These are phyloP conservation scores for Thuja plicata DNA, from an alignment of 83 land plant genomes.

Conservation along the genomic window DNA sequence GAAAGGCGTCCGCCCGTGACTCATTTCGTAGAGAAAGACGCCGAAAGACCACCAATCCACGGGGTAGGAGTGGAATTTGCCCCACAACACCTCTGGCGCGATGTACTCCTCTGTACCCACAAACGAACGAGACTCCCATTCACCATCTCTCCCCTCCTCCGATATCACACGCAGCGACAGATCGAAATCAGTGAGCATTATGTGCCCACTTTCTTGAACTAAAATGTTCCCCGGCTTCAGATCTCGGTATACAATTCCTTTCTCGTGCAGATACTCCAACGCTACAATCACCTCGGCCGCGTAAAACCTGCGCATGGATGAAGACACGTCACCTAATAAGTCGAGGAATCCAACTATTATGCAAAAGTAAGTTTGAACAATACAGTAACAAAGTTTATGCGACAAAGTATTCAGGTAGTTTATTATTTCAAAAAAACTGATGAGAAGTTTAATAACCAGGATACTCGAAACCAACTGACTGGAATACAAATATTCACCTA, in stretches of 20 bases:
- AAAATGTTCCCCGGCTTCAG: slow-evolving; percentile 14
- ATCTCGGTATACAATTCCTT: slow-evolving; percentile 9
- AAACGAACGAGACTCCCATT: slow-evolving; percentile 49
- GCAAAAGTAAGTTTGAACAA: too few relatives aligned
- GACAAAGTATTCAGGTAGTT: too few relatives aligned
- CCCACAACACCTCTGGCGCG: slow-evolving; percentile 75
- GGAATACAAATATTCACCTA: not conserved
- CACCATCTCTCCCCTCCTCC: slow-evolving; percentile 17
- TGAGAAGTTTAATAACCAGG: too few relatives aligned
- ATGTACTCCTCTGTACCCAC: slow-evolving; percentile 93
- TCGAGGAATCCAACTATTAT: too few relatives aligned
- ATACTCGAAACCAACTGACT: too few relatives aligned
- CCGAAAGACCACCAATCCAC: slow-evolving; percentile 94
- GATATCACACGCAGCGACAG: not conserved
- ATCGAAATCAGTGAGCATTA: slow-evolving; percentile 11
- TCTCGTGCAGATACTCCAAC: not conserved
- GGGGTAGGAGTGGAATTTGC: slow-evolving; percentile 68
- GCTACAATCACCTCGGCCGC: too few relatives aligned
- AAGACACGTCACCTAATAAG: too few relatives aligned
- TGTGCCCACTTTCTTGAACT: slow-evolving; percentile 5
- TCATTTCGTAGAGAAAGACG: slow-evolving; percentile 69
- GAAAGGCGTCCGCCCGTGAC: slow-evolving; percentile 77
- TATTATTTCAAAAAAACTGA: too few relatives aligned
- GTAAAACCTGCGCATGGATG: too few relatives aligned
- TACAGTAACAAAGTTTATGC: too few relatives aligned